Evolutionary conservation across 805 yeast species (phyloP), one percentile per base, ranked within the genome.

Genomic region (Teunomyces funiuensis): DNA sequence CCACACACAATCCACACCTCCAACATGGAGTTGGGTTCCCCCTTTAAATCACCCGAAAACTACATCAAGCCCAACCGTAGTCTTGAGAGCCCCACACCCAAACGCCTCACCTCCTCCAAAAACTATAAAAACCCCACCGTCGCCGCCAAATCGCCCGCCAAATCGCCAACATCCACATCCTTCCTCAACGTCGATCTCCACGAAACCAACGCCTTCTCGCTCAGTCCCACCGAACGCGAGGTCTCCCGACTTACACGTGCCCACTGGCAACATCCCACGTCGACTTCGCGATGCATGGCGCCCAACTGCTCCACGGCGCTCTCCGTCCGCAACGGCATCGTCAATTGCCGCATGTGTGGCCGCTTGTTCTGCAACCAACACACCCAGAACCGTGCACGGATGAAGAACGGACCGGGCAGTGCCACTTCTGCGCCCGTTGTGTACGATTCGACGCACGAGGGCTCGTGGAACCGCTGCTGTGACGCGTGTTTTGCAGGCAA

Each of bases 321-420:
- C 28, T 73, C 65, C 37, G 65, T 77, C 19, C 74, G 79, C 43
- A 76, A 73, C 49, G 87, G 85, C 0, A 60, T 73, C 2, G 77
- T 79, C 5, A 83, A 88, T 57, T 87, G 96, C 60, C 65, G 91
- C 17, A 77, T 76, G 49, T 89, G 96, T 63, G 96, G 96, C 0
- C 54, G 68, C 18, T 58, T 88, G 13, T 87, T 63, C 55, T 88
- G 97, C 58, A 74, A 74, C 44, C 60, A 57, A 20, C 96, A 89
- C 61, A 69, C 88, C 3, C 57, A 65, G 39, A 80, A 70, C 50
- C 67, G 73, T 39, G 71, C 80, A 33, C 77, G 73, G 51, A 62
- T 88, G 13, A 61, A 75, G 45, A 51, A 59, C n/a, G 51, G 63
- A 2, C 79, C 83, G 0, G 50, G 65, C 7, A 76, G 76, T 45